Evolutionary conservation across 306 rosid genomes (phyloP).

Genomic region (Potentilla sterilis): DNA sequence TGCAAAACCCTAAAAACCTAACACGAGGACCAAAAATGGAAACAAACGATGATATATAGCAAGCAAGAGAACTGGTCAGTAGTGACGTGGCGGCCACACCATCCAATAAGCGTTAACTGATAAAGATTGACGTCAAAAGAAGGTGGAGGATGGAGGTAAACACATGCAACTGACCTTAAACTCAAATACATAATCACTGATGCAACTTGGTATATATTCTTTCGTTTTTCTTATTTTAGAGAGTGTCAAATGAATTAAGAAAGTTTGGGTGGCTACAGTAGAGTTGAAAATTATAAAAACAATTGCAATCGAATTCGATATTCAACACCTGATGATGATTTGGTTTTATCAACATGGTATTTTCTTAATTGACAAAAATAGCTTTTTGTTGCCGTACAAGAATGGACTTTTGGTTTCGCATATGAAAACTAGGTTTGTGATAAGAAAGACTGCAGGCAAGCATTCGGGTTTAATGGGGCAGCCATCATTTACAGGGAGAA

Average conservation of each 20-base stretch:
- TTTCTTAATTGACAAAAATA: neutral
- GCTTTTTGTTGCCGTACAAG: neutral
- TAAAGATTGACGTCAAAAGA: constrained; percentile 17
- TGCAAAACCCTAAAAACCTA: neutral
- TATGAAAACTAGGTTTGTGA: neutral
- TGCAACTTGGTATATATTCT: neutral
- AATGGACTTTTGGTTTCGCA: neutral
- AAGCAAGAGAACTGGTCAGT: neutral
- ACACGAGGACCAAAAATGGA: neutral
- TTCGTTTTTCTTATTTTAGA: neutral
- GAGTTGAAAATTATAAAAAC: neutral
- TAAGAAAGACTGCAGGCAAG: neutral
- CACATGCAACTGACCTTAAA: neutral
- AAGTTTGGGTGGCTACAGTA: neutral
- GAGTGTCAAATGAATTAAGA: neutral
- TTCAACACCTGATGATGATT: neutral
- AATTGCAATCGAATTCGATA: neutral
- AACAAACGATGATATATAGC: neutral
- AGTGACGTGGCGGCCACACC: constrained; percentile 8
- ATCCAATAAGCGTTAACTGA: neutral
- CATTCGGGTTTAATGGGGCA: neutral
- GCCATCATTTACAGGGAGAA: constrained; percentile 17
- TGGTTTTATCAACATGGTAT: neutral
- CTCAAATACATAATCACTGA: neutral
- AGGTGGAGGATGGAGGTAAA: constrained; percentile 1